Evolutionary conservation across 768 basidiomycete species (phyloP).

Genomic region (Suillus subalutaceus): DNA sequence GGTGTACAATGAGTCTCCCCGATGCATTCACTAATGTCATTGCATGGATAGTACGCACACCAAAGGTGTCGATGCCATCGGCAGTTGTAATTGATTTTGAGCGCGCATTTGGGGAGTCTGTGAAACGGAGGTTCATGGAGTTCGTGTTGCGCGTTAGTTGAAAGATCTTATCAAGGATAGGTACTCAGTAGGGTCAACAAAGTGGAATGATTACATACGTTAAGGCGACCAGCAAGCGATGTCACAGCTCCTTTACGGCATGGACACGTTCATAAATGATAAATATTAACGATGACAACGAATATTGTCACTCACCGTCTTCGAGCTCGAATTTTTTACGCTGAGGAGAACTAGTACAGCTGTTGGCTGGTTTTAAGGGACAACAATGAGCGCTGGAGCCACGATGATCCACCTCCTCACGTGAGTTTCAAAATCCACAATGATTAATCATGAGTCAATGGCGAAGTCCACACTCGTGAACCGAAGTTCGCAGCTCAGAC

Average conservation of each 20-base stretch:
- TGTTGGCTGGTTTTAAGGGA: neutral
- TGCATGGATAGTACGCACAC: slow-evolving; percentile 49
- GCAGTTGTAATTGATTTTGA: slow-evolving; percentile 83
- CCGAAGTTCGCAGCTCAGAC: neutral
- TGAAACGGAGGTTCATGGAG: slow-evolving; percentile 35
- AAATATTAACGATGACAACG: neutral
- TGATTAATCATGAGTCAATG: neutral
- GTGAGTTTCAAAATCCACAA: neutral
- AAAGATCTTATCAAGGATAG: neutral
- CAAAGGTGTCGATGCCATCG: slow-evolving; percentile 72
- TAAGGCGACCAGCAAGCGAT: neutral
- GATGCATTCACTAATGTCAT: neutral
- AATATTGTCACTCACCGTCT: neutral
- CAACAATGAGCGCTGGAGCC: neutral
- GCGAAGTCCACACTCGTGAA: too few relatives aligned
- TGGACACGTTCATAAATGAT: neutral
- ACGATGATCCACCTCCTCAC: neutral
- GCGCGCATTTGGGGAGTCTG: slow-evolving; percentile 74
- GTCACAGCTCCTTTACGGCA: slow-evolving; percentile 7
- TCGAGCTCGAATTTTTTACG: neutral
- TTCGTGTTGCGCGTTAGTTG: neutral
- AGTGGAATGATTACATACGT: slow-evolving; percentile 3
- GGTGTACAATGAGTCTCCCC: neutral
- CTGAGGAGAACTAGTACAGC: neutral
- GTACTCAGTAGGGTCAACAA: neutral